Base-by-base conservation (phyloP, 352 stramenopile genomes). In the Elongisporangium anandrum region DNA sequence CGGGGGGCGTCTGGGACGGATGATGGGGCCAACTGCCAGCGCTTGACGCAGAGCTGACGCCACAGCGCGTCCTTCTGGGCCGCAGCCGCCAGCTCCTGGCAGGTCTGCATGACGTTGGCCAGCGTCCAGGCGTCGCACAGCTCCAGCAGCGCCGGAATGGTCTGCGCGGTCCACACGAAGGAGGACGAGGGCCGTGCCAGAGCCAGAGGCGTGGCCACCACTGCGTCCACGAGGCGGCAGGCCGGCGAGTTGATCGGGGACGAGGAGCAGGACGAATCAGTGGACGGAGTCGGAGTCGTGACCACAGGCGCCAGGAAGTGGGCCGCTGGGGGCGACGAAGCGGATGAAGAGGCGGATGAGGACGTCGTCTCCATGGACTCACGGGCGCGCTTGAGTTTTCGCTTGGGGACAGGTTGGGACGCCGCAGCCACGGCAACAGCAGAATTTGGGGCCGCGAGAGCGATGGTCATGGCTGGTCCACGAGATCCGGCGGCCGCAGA, bases 51-150 rank as follows among this genome's bases (percentile, higher is more conserved):
- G 4, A 87, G 60, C 17, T 64, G 48, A n/a, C 4, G 19, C 77
- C 77, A 87, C 17, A 81, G 65, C n/a, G 54, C 56, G 22, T 75
- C 57, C 13, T 29, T 60, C 1, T 58, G 57, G n/a, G 69, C 54
- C 10, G 51, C 56, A 12, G 16, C 15, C 5, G 34, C 47, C 29
- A 87, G 47, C 20, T 79, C 73, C 9, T 61, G 60, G 10, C 63
- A 82, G 2, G 69, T 73, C 15, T 53, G 22, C 72, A 74, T 75
- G 6, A 84, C 55, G 1, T 47, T 57, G 29, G 60, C 65, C 20
- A 87, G 60, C 24, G 64, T 77, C 77, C 77, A 85, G 12, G 77
- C 77, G 52, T 87, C 77, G 47, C 75, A 87, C 57, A 65, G 74
- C 19, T 67, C 57, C 22, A 87, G 49, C 45, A 87, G 53, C 4